These are phyloP conservation scores for Aspergillus flavus DNA, from an alignment of 2,329 filamentous ascomycete species.

Conservation along the genomic window DNA sequence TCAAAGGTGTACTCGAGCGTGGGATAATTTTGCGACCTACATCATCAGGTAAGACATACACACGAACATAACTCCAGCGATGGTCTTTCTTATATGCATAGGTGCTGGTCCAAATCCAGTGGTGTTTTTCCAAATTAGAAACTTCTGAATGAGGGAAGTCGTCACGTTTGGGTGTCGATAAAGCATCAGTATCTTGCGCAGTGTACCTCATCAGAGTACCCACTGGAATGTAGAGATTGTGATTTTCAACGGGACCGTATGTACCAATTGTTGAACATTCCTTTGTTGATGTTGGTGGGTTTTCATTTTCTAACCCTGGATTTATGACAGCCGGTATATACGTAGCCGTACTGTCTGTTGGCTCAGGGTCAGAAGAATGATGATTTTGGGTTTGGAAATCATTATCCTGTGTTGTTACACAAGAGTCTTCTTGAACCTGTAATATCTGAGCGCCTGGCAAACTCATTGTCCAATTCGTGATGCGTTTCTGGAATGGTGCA, in stretches of 20 bases:
- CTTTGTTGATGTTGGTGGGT: neutral
- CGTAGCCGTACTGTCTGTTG: neutral
- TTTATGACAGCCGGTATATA: neutral
- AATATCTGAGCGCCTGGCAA: neutral
- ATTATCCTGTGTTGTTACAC: neutral
- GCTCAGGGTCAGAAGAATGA: neutral
- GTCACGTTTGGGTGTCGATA: neutral
- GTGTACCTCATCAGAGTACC: constrained; percentile 30
- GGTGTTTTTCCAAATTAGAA: constrained; percentile 30
- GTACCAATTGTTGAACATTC: neutral
- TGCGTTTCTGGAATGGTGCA: neutral
- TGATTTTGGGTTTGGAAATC: no score
- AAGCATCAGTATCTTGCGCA: neutral
- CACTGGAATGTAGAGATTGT: constrained; percentile 33
- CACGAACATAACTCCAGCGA: constrained; percentile 27
- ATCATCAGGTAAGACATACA: constrained; percentile 48
- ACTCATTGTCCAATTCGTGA: neutral
- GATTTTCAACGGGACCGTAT: constrained; percentile 13
- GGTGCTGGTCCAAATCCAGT: constrained; percentile 38
- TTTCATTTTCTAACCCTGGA: neutral
- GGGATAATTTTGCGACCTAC: constrained; percentile 36
- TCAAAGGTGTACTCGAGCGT: constrained; percentile 36
- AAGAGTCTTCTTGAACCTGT: neutral
- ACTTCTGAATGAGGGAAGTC: constrained; percentile 28
- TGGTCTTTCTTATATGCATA: constrained; percentile 19